Percentiles rank a stretch among this genome's conserved stretches.
Conservation (phyloP, 1,139 yeast species). For the Debaryomycetaceae sp. region DNA sequence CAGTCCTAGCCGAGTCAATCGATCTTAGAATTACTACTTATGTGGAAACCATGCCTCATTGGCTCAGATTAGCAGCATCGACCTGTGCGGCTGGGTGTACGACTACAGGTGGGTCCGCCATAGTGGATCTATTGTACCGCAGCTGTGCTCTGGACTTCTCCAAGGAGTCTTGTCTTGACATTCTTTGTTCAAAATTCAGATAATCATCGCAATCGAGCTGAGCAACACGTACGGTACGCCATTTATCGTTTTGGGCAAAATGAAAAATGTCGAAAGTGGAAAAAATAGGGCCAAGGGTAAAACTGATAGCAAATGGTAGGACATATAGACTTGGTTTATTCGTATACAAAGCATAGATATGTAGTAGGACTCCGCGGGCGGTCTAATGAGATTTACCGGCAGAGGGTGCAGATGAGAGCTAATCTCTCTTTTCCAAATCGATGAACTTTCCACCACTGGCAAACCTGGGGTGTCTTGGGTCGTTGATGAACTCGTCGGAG, state of each 20-base stretch:
- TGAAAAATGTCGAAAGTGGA: not conserved
- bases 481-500: slow-evolving; percentile 50
- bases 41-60: not conserved
- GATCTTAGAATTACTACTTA: not conserved
- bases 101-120: not conserved
- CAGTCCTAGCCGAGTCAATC: not conserved
- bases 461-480: slow-evolving; percentile 55
- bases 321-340: not conserved
- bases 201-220: not conserved
- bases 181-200: too few relatives aligned
- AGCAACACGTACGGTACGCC: not conserved
- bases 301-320: not conserved
- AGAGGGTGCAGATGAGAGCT: slow-evolving; percentile 3
- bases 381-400: not conserved
- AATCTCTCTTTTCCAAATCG: slow-evolving; percentile 40
- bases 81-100: not conserved
- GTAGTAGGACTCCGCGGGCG: not conserved
- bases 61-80: not conserved
- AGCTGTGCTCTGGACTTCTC: too few relatives aligned
- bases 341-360: not conserved
- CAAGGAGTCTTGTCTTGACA: too few relatives aligned
- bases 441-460: slow-evolving; percentile 50
- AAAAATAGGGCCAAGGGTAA: too few relatives aligned
- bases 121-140: not conserved
- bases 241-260: not conserved